A percentile compares a stretch with the other conserved stretches of the same genome.
These are phyloP conservation scores for Mortierella sp. DNA, from an alignment of 371 early-diverging fungal species.

Conservation along the genomic window DNA sequence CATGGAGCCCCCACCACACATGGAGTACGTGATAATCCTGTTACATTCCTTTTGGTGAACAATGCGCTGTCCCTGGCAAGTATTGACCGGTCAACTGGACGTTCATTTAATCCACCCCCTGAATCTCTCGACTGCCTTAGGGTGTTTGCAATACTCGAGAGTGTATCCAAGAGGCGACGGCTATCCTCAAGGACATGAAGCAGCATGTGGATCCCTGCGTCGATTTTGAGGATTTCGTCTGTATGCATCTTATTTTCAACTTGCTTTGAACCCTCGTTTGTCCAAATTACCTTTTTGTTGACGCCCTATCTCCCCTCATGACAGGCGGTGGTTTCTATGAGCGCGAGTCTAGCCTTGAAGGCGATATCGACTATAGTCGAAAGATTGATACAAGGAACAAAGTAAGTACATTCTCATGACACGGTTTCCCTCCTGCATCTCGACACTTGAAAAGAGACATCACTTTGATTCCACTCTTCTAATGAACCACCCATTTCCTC, in stretches of 20 bases:
- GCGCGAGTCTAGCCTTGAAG: slow-evolving; percentile 1
- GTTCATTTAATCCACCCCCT: too few species aligned
- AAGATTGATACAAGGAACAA: not conserved
- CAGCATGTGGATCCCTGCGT: slow-evolving; percentile 1
- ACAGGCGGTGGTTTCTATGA: slow-evolving; percentile 15
- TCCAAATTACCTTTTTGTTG: too few species aligned
- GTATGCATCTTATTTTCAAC: not conserved
- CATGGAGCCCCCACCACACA: slow-evolving; percentile 3
- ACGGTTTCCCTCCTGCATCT: too few species aligned
- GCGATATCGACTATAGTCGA: not conserved
- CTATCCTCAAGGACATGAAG: not conserved
- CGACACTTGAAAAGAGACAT: too few species aligned
- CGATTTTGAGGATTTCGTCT: not conserved
- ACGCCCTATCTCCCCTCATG: too few species aligned
- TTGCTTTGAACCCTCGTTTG: too few species aligned
- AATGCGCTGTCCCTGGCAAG: too few species aligned
- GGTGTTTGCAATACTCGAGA: slow-evolving; percentile 9
- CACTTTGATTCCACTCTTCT: too few species aligned
- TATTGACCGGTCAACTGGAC: too few species aligned
- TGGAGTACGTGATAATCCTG: not conserved
- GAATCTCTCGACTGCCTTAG: not conserved
- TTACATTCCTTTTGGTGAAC: not conserved
- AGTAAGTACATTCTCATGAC: not conserved
- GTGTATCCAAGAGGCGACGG: not conserved
- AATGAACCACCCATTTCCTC: too few species aligned